These are phyloP conservation scores for Luffa acutangula DNA, from an alignment of 306 rosid genomes.

Conservation along the genomic window DNA sequence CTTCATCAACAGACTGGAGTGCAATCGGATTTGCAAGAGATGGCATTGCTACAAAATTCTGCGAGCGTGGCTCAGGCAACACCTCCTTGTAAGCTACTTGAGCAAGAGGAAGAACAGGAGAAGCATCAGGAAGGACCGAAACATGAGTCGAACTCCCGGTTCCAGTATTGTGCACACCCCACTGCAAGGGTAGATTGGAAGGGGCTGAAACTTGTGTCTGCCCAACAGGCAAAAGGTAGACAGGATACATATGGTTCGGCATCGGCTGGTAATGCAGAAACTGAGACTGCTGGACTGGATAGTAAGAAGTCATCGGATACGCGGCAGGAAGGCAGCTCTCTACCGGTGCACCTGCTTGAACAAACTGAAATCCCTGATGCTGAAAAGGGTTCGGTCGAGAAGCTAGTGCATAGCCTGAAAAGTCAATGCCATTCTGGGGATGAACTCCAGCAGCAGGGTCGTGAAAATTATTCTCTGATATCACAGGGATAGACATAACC, in stretches of 20 bases:
- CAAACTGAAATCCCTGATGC: constrained; percentile 23
- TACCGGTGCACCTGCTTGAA: constrained; percentile 21
- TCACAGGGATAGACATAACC: constrained; percentile 10
- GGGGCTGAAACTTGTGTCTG: constrained; percentile 17
- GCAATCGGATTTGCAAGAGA: neutral
- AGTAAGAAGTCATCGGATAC: constrained; percentile 22
- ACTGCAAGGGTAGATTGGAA: constrained; percentile 18
- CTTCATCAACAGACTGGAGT: constrained; percentile 11
- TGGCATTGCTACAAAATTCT: neutral
- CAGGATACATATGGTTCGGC: constrained; percentile 24
- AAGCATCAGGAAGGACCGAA: constrained; percentile 11
- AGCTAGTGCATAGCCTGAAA: constrained; percentile 11
- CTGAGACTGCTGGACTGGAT: constrained; percentile 21
- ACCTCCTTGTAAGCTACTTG: constrained; percentile 21
- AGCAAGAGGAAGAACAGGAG: constrained; percentile 9
- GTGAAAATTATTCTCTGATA: constrained; percentile 13
- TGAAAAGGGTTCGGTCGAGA: constrained; percentile 25
- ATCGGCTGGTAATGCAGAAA: constrained; percentile 22
- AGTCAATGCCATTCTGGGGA: constrained; percentile 8
- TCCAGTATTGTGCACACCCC: constrained; percentile 11
- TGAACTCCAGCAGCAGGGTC: constrained; percentile 14
- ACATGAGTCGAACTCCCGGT: constrained; percentile 10
- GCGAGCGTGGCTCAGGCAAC: constrained; percentile 10
- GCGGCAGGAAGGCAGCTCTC: constrained; percentile 16
- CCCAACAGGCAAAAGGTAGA: constrained; percentile 30